Base-by-base conservation (phyloP, 2,329 filamentous ascomycete genomes). In the Aspergillus pseudoterreus region DNA sequence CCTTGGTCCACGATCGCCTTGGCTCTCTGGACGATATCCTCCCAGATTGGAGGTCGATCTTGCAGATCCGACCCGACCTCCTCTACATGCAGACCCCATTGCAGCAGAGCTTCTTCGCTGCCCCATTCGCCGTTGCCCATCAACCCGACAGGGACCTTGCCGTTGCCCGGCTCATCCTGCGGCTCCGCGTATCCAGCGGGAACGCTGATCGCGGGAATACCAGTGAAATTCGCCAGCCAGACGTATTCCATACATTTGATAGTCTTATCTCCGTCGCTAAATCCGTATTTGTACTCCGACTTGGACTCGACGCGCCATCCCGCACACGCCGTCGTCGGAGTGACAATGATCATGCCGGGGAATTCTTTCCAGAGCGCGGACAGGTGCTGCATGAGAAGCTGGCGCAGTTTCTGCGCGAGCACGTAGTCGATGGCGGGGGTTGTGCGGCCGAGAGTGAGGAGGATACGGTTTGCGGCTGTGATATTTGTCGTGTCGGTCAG, bases 151-250 rank as follows among this genome's bases (percentile, higher is more conserved):
- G 80, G 79, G 0, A 82, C 67, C 53, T 73, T 75, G 0, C 73
- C 77, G 5, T 45, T 30, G 6, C 49, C 12, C 1, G 33, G 30
- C 1, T 62, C 55, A 0, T 11, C 77, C 65, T 44, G 69, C 3
- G 46, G 24, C 11, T 50, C 43, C 1, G 77, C 80, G 68, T 88
- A 92, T 1, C 87, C 89, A 5, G 88, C 82, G 0, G 89, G 88
- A 12, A 82, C 82, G 35, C 78, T 82, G 4, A 91, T 77, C 1
- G 86, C 83, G 0, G 90, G 90, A 27, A 83, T 82, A 0, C 90
- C 90, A 0, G 78, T 81, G 57, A 88, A 83, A 70, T 95, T 95
- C 5, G 89, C 86, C 30, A 92, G 70, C 80, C 87, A 92, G 5
- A 87, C 82, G 69, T 88, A 94, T 68, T 84, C 81, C 88, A 94